phyloP scores from a whole-genome alignment of 2,329 filamentous ascomycete genomes.

The Xylaria sp. region DNA sequence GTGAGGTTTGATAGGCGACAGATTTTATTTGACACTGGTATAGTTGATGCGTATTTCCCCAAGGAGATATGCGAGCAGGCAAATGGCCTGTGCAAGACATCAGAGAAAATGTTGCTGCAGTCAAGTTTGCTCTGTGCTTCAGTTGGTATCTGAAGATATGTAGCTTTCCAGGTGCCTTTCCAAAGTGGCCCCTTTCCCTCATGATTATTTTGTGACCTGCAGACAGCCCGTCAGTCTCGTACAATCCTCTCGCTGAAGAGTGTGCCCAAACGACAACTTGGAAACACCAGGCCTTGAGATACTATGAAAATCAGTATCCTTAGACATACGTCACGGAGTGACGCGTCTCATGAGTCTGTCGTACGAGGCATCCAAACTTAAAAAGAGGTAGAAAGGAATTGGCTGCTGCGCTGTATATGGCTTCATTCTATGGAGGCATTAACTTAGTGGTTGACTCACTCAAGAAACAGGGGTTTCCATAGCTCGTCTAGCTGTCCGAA shows the following conservation, averaged over 20 bases:
- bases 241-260: background rate
- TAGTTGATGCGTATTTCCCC: constrained; percentile 68
- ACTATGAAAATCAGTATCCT: background rate
- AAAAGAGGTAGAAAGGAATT: background rate
- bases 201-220: constrained; percentile 41
- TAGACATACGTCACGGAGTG: background rate
- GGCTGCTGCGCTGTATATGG: background rate
- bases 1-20: constrained; percentile 70
- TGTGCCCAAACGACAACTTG: background rate
- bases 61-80: constrained; percentile 81
- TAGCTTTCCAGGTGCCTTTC: constrained; percentile 85
- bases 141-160: constrained; percentile 65
- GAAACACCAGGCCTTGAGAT: background rate
- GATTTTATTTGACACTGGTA: constrained; percentile 77
- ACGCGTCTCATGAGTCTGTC: constrained; percentile 2
- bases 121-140: constrained; percentile 63
- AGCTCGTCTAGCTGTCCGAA: constrained; percentile 84
- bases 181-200: constrained; percentile 61
- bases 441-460: constrained; percentile 63
- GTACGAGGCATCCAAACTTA: background rate
- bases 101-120: constrained; percentile 84
- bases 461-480: constrained; percentile 84
- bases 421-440: constrained; percentile 2
- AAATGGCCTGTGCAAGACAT: constrained; percentile 88
- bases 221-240: constrained; percentile 7